phyloP scores from a whole-genome alignment of 805 yeast species.

The Wickerhamomyces chaumierensis region DNA sequence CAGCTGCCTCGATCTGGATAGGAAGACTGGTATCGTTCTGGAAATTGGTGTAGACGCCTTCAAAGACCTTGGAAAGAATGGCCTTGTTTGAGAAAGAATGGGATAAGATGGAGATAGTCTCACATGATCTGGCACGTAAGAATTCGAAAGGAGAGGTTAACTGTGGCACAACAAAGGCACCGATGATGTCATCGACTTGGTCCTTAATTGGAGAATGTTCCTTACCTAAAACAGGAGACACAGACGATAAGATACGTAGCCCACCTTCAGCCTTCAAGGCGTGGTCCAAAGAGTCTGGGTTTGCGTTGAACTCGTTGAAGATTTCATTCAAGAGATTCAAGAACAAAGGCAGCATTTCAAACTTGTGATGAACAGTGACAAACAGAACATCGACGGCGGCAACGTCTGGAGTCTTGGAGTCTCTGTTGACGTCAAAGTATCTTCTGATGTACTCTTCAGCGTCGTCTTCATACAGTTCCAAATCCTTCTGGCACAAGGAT shows the following conservation, averaged over 20 bases:
- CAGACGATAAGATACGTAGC: slow-evolving; percentile 64
- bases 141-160: slow-evolving; percentile 53
- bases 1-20: slow-evolving; percentile 76
- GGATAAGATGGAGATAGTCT: slow-evolving; percentile 35
- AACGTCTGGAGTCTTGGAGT: slow-evolving; percentile 57
- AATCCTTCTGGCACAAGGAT: slow-evolving; percentile 56
- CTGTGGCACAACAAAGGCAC: slow-evolving; percentile 58
- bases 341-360: slow-evolving; percentile 42
- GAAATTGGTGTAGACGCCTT: slow-evolving; percentile 28
- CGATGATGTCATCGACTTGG: slow-evolving; percentile 63
- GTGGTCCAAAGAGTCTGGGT: slow-evolving; percentile 22
- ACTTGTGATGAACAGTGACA: slow-evolving; percentile 44
- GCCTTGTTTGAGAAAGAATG: slow-evolving; percentile 24
- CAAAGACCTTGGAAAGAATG: slow-evolving; percentile 28
- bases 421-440: slow-evolving; percentile 54
- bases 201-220: slow-evolving; percentile 41
- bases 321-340: slow-evolving; percentile 46
- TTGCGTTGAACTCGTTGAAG: slow-evolving; percentile 21
- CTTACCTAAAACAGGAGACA: slow-evolving; percentile 38
- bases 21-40: slow-evolving; percentile 43
- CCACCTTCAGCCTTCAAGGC: slow-evolving; percentile 76
- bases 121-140: slow-evolving; percentile 66
- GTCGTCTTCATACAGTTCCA: slow-evolving; percentile 72
- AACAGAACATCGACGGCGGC: slow-evolving; percentile 72
- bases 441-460: slow-evolving; percentile 82